These are phyloP conservation scores for Amanita pseudoporphyria DNA, from an alignment of 768 basidiomycete species.

Conservation along the genomic window DNA sequence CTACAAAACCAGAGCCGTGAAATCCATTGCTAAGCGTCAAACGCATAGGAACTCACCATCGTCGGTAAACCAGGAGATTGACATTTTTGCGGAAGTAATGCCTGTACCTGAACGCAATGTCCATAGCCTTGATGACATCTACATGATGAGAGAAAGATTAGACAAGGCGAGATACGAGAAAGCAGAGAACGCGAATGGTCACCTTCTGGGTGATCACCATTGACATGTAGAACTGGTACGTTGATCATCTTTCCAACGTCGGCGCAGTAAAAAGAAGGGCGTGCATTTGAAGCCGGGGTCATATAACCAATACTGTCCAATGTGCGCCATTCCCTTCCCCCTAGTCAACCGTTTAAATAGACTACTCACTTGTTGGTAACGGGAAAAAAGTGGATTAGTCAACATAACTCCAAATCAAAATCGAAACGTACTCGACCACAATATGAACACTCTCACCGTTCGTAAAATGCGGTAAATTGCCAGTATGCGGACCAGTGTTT, in stretches of 20 bases:
- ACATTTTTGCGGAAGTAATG: constrained; percentile 87
- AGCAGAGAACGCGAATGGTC: constrained; percentile 7
- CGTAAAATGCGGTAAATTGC: constrained; percentile 84
- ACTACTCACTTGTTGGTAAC: constrained; percentile 47
- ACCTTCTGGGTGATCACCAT: constrained; percentile 88
- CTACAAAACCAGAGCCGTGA: constrained; percentile 13
- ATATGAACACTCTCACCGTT: constrained; percentile 86
- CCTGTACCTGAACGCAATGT: constrained; percentile 82
- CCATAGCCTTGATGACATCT: constrained; percentile 82
- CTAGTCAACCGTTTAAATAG: not conserved
- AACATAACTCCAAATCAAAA: not conserved
- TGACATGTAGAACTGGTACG: constrained; percentile 83
- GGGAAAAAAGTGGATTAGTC: not conserved
- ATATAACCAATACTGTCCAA: constrained; percentile 77
- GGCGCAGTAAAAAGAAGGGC: constrained; percentile 83
- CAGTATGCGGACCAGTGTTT: constrained; percentile 23
- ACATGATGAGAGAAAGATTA: not conserved
- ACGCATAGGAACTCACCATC: constrained; percentile 41
- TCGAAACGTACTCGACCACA: constrained; percentile 70
- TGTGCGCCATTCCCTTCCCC: not conserved
- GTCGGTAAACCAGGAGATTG: constrained; percentile 84
- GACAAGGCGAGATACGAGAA: not conserved
- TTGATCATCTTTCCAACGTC: constrained; percentile 88
- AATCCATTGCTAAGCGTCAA: not conserved
- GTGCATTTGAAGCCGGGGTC: constrained; percentile 74